A percentile compares a stretch with the other conserved stretches of the same genome.
Conservation (phyloP, 2,329 filamentous ascomycete genomes). For the Capronia coronata region DNA sequence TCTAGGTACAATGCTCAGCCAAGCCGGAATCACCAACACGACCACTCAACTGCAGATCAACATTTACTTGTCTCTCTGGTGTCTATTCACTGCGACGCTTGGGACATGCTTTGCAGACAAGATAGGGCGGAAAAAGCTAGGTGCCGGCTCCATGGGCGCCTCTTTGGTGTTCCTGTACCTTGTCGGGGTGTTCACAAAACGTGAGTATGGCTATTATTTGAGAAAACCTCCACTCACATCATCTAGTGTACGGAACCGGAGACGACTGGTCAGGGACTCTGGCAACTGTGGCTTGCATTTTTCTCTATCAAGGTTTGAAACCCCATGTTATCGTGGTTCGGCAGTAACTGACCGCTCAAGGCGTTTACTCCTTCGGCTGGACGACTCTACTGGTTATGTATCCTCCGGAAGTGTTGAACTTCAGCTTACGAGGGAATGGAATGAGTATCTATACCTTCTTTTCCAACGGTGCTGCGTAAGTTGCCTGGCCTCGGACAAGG, state of each 20-base stretch:
- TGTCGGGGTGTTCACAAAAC: constrained; percentile 46
- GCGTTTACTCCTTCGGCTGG: constrained; percentile 46
- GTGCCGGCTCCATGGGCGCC: constrained; percentile 31
- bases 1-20: constrained; percentile 40
- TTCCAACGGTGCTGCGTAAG: constrained; percentile 29
- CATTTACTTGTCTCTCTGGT: constrained; percentile 47
- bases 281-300: constrained; percentile 34
- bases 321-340: constrained; percentile 14
- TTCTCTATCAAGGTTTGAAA: constrained; percentile 34
- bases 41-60: constrained; percentile 44
- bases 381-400: constrained; percentile 44
- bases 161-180: constrained; percentile 45
- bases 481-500: constrained; percentile 7
- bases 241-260: constrained; percentile 33
- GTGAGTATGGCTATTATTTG: not conserved
- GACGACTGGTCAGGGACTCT: constrained; percentile 37
- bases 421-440: constrained; percentile 32
- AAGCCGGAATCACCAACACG: constrained; percentile 42
- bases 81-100: constrained; percentile 37
- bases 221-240: too few species aligned
- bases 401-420: constrained; percentile 32
- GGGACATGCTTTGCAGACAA: constrained; percentile 41
- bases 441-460: constrained; percentile 21
- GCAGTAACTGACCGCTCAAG: constrained; percentile 40
- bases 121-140: constrained; percentile 41